A percentile compares a stretch with the other conserved stretches of the same genome.
Evolutionary conservation across 169 alveolate species (phyloP).

Genomic region (Theileria parva): DNA sequence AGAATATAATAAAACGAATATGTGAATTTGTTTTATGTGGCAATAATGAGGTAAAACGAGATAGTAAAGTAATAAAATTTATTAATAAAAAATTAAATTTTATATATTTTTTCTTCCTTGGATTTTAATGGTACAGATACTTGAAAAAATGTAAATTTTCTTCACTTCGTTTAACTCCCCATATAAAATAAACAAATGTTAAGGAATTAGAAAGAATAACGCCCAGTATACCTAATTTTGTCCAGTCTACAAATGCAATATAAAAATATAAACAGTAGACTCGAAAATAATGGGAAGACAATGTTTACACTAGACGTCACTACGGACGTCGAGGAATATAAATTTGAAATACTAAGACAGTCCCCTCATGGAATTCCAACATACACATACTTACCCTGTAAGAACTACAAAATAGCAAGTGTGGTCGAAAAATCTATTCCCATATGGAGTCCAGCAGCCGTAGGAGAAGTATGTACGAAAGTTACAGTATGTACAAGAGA

Average conservation of each 20-base stretch:
- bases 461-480: slow-evolving; percentile 16
- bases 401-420: not conserved
- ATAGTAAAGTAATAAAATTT: not conserved
- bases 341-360: slow-evolving; percentile 14
- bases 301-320: slow-evolving; percentile 16
- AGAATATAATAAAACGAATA: not conserved
- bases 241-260: not conserved
- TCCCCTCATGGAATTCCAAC: slow-evolving; percentile 22
- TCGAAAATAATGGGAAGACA: not conserved
- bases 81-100: too few relatives aligned
- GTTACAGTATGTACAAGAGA: slow-evolving; percentile 11
- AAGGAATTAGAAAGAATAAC: not conserved
- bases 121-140: not conserved
- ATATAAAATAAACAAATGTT: not conserved
- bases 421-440: not conserved
- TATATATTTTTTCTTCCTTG: not conserved
- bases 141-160: not conserved
- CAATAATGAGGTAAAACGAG: not conserved
- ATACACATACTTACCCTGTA: slow-evolving; percentile 15
- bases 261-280: not conserved
- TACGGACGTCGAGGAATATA: slow-evolving; percentile 14
- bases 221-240: not conserved
- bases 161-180: not conserved
- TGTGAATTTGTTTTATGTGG: not conserved
- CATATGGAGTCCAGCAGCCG: not conserved